Percentiles rank a stretch among this genome's conserved stretches.
phyloP scores from a whole-genome alignment of 2,329 filamentous ascomycete species.

The Monosporascus sp. region DNA sequence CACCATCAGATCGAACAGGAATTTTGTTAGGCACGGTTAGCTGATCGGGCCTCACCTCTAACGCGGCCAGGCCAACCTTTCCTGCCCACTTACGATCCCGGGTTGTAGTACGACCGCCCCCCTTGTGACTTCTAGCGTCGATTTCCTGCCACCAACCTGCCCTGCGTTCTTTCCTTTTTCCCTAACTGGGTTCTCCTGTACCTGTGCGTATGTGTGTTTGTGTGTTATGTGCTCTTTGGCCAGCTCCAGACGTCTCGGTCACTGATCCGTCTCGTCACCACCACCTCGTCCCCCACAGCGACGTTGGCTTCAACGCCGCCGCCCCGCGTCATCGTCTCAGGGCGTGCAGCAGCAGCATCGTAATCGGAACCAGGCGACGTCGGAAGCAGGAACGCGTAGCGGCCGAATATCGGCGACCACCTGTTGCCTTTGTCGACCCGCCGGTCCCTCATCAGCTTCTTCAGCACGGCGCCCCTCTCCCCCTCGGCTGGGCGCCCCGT shows the following conservation, averaged over 20 bases:
- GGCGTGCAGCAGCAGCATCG: conserved; percentile 33
- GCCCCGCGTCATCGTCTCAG: conserved; percentile 34
- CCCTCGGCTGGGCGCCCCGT: conserved; percentile 56
- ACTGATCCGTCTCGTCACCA: conserved; percentile 42
- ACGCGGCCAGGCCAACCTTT: background rate
- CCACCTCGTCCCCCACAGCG: conserved; percentile 51
- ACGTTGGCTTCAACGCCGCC: conserved; percentile 24
- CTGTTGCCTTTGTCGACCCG: conserved; percentile 65
- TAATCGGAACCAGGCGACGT: conserved; percentile 19
- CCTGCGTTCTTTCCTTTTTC: no score
- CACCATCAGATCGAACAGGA: background rate
- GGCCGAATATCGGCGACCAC: conserved; percentile 67
- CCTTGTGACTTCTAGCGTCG: no score
- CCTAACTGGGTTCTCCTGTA: background rate
- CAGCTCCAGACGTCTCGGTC: conserved; percentile 52
- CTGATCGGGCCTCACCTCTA: background rate
- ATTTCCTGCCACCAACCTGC: no score
- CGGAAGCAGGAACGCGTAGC: conserved; percentile 58
- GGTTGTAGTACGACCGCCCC: no score
- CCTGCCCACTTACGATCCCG: no score
- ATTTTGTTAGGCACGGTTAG: background rate
- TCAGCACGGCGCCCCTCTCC: conserved; percentile 57
- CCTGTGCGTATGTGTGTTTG: background rate
- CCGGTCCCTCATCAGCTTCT: conserved; percentile 65
- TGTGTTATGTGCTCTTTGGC: conserved; percentile 26